Base-by-base conservation (phyloP, 768 basidiomycete genomes). In the Amanita exitialis region DNA sequence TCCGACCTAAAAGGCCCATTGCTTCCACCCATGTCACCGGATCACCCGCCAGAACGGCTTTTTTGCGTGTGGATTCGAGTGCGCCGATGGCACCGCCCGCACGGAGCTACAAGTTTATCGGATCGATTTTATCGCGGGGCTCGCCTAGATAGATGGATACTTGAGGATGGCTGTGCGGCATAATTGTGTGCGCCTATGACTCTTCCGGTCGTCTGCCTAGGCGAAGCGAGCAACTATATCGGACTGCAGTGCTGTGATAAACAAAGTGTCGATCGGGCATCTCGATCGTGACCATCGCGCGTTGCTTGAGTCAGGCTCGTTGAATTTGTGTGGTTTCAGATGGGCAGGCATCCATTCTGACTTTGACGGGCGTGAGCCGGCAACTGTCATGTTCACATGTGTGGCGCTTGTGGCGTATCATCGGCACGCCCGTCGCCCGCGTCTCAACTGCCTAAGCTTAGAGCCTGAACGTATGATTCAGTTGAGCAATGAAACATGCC, bases 41-140 rank as follows among this genome's bases (percentile, higher is more conserved):
- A 95, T 91, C 51, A 86, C 86, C 45, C 95, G 67, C 56, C 86
- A 87, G 18, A 20, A 6, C 21, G 39, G 16, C 20, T 18, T 16
- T 5, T 41, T 38, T 3, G 37, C 6, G 37, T 38, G 36, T 4
- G 6, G 37, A 38, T 18, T 32, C 4, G 32, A 13, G 13, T 32
- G 32, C 32, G 32, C 32, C 32, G 32, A 32, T 32, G 32, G 13
- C 13, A 13, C 32, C 32, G 32, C 32, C 32, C 32, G 23, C 23
- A 23, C 23, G 32, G 32, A 13, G 32, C 10, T 32, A 32, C 32
- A 32, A 32, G 32, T 32, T 13, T 32, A 32, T 32, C 32, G 32
- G 32, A 32, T 32, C 30, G 30, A 30, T 3, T 12, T 30, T 30
- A 30, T 30, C 32, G 32, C 13, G 32, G 32, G 32, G 25, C 7